Conservation (phyloP, 2,329 filamentous ascomycete genomes). For the Beauveria sp. region DNA sequence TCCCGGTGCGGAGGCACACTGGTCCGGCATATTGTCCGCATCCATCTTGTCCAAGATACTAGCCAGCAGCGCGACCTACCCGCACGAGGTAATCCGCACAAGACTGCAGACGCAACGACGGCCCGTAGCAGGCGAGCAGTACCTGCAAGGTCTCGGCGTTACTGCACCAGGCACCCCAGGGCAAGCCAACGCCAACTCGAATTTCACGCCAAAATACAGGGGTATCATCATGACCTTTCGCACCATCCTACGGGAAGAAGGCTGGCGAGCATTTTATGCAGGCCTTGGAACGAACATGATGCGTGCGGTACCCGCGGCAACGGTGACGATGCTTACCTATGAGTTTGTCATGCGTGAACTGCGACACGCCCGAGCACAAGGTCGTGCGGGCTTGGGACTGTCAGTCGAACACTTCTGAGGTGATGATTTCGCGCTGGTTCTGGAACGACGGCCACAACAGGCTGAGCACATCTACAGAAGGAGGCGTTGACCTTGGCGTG, state of each 20-base stretch:
- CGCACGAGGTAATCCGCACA: constrained; percentile 92
- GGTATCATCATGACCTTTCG: constrained; percentile 76
- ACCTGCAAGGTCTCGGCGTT: constrained; percentile 42
- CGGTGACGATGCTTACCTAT: constrained; percentile 96
- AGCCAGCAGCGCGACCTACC: constrained; percentile 91
- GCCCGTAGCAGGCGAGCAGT: constrained; percentile 48
- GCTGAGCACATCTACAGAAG: not conserved
- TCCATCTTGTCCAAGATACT: constrained; percentile 92
- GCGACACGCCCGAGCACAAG: constrained; percentile 34
- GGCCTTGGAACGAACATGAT: constrained; percentile 98
- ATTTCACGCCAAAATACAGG: constrained; percentile 53
- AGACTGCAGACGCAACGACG: constrained; percentile 88
- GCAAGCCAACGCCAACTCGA: constrained; percentile 24
- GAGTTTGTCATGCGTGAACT: constrained; percentile 62
- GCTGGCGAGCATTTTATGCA: constrained; percentile 93
- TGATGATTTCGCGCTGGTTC: not conserved
- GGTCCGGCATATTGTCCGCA: constrained; percentile 75
- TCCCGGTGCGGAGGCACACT: constrained; percentile 50
- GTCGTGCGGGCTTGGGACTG: constrained; percentile 24
- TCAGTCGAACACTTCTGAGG: not conserved
- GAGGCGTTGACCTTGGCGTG: not conserved
- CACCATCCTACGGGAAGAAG: constrained; percentile 82
- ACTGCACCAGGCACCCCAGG: constrained; percentile 25
- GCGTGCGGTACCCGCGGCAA: constrained; percentile 86
- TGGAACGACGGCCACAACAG: not conserved